phyloP scores from a whole-genome alignment of 1,139 yeast genomes.

The Saccharomycopsis crataegensis region DNA sequence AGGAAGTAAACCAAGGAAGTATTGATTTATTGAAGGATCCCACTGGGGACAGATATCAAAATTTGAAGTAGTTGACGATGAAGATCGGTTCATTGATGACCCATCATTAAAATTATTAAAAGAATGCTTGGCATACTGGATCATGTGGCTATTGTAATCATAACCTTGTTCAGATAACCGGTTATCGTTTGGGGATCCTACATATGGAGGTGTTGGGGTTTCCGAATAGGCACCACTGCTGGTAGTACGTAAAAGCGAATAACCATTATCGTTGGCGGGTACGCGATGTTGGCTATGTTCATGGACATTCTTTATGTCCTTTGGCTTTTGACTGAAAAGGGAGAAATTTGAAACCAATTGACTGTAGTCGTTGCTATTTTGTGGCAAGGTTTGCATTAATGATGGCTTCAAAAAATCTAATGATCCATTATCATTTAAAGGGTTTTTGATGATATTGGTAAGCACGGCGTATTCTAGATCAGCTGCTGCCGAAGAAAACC shows the following conservation, averaged over 20 bases:
- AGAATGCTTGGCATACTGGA: background rate
- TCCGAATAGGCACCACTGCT: background rate
- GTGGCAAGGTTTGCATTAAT: slow-evolving; percentile 6
- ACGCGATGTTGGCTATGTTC: background rate
- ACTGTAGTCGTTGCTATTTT: slow-evolving; percentile 4
- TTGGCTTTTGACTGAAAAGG: slow-evolving; percentile 8
- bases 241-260: background rate
- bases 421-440: slow-evolving; percentile 8
- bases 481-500: slow-evolving; percentile 65
- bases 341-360: background rate
- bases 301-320: slow-evolving; percentile 4
- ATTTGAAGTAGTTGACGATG: background rate
- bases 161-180: background rate
- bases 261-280: background rate
- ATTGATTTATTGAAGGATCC: slow-evolving; percentile 44
- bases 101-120: background rate
- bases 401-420: slow-evolving; percentile 4
- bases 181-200: background rate
- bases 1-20: slow-evolving; percentile 44
- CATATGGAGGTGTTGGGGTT: slow-evolving; percentile 1
- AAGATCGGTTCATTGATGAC: slow-evolving; percentile 9
- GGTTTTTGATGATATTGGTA: slow-evolving; percentile 53
- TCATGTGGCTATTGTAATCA: too few species aligned
- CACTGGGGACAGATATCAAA: slow-evolving; percentile 24
- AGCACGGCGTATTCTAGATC: slow-evolving; percentile 72